phyloP scores from a whole-genome alignment of 2,329 filamentous ascomycete genomes.

The Cytospora mali region DNA sequence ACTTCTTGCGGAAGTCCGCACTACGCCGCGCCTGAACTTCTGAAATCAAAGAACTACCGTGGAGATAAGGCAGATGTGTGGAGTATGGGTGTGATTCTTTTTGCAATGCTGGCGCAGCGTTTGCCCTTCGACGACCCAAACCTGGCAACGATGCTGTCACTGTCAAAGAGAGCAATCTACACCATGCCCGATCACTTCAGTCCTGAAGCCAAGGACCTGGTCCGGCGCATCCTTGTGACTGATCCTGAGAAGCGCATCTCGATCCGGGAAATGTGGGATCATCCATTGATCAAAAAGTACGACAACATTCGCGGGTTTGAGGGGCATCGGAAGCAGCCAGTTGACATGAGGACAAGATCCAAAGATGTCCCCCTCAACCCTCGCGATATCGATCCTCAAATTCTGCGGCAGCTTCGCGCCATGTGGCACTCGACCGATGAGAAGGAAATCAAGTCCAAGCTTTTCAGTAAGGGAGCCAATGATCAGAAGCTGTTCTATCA shows the following conservation, averaged over 20 bases:
- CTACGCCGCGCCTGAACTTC: conserved; percentile 92
- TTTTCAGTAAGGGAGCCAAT: conserved; percentile 71
- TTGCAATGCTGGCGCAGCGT: conserved; percentile 79
- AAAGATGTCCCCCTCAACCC: conserved; percentile 59
- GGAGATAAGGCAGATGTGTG: conserved; percentile 90
- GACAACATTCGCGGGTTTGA: conserved; percentile 72
- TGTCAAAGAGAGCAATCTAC: conserved; percentile 62
- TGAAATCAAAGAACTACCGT: conserved; percentile 75
- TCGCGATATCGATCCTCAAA: conserved; percentile 76
- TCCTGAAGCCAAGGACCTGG: conserved; percentile 73
- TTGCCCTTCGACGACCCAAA: conserved; percentile 79
- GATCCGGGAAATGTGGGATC: conserved; percentile 80
- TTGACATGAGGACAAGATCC: conserved; percentile 63
- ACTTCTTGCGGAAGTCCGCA: conserved; percentile 96
- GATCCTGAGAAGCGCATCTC: conserved; percentile 79
- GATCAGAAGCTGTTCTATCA: conserved; percentile 95
- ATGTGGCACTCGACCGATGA: conserved; percentile 88
- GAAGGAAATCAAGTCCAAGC: conserved; percentile 67
- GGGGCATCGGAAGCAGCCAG: conserved; percentile 54
- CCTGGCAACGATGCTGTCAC: conserved; percentile 56
- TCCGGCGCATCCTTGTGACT: conserved; percentile 76
- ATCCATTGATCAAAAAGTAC: conserved; percentile 85
- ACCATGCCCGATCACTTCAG: conserved; percentile 65
- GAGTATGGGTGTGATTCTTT: conserved; percentile 91
- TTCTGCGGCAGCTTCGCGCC: conserved; percentile 83